Percentiles rank a stretch among this genome's conserved stretches.
These are phyloP conservation scores for Dothideomycetes sp. DNA, from an alignment of 2,329 filamentous ascomycete species.

Conservation along the genomic window DNA sequence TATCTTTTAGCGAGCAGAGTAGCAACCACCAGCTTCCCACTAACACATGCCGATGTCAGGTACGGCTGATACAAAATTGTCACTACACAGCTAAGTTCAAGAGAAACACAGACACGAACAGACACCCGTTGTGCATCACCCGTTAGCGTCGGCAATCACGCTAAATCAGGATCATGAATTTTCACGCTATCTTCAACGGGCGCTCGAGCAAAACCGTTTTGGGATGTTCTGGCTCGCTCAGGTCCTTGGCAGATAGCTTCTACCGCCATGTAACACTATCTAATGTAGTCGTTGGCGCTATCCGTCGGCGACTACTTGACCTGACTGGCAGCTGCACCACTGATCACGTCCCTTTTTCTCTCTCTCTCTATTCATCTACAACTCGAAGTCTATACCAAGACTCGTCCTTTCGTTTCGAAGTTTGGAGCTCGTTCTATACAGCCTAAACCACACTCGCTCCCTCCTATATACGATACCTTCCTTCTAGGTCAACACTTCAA, in stretches of 20 bases:
- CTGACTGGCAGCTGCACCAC: conserved; percentile 1
- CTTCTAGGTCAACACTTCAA: too few relatives aligned
- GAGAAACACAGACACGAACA: too few relatives aligned
- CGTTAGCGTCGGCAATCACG: conserved; percentile 10
- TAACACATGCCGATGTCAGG: conserved; percentile 12
- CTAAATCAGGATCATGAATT: conserved; percentile 8
- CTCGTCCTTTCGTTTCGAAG: conserved; percentile 6
- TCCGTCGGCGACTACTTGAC: conserved; percentile 1
- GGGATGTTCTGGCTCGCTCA: conserved; percentile 10
- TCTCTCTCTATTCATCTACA: conserved; percentile 4
- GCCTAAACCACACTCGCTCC: too few relatives aligned
- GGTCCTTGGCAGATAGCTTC: conserved; percentile 6
- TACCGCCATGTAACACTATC: conserved; percentile 5
- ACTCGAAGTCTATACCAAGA: conserved; percentile 1
- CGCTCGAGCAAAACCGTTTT: conserved; percentile 12
- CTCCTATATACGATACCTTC: too few relatives aligned
- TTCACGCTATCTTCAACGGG: conserved; percentile 8
- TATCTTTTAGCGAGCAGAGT: too few relatives aligned
- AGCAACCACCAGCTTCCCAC: too few relatives aligned
- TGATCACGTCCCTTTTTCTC: background rate
- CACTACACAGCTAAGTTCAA: conserved; percentile 8
- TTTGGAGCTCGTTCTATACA: too few relatives aligned
- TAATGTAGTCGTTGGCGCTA: conserved; percentile 11
- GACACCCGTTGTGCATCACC: conserved; percentile 11
- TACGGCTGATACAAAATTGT: too few relatives aligned